Conservation (phyloP, 345 rosid genomes). For the Cardamine resedifolia region DNA sequence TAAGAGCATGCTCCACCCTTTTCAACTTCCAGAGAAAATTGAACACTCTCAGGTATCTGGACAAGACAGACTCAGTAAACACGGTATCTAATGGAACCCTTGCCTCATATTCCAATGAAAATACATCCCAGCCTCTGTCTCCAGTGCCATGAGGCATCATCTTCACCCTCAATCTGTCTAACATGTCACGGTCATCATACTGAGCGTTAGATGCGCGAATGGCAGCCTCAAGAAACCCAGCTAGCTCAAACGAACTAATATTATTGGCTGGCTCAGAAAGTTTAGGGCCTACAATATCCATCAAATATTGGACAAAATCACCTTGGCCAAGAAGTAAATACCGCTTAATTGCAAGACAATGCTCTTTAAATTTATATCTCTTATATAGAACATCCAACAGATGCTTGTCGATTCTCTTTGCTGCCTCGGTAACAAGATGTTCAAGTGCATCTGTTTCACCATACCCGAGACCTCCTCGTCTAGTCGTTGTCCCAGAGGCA, state of each 20-base stretch:
- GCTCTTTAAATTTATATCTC: conserved; percentile 83
- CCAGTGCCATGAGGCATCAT: conserved; percentile 95
- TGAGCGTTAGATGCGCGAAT: conserved; percentile 96
- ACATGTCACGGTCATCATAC: conserved; percentile 88
- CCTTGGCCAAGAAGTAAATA: conserved; percentile 97
- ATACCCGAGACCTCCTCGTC: conserved; percentile 90
- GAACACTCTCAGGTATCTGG: conserved; percentile 79
- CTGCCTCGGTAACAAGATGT: conserved; percentile 80
- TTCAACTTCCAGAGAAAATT: conserved; percentile 97
- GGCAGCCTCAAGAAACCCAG: conserved; percentile 93
- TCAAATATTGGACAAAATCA: conserved; percentile 92
- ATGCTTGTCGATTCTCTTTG: conserved; percentile 95
- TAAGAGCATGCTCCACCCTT: conserved; percentile 94
- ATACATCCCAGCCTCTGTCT: conserved; percentile 97
- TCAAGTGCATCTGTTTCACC: conserved; percentile 98
- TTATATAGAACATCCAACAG: conserved; percentile 78
- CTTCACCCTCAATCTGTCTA: conserved; percentile 87
- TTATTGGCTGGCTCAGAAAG: conserved; percentile 98
- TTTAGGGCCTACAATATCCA: conserved; percentile 91
- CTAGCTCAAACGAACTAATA: conserved; percentile 90
- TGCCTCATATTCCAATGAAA: conserved; percentile 95
- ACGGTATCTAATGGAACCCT: conserved; percentile 89
- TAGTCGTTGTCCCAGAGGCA: conserved; percentile 90
- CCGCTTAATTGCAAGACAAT: conserved; percentile 93
- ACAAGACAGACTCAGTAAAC: conserved; percentile 87